These are phyloP conservation scores for Glycine soja DNA, from an alignment of 306 rosid species.

Conservation along the genomic window DNA sequence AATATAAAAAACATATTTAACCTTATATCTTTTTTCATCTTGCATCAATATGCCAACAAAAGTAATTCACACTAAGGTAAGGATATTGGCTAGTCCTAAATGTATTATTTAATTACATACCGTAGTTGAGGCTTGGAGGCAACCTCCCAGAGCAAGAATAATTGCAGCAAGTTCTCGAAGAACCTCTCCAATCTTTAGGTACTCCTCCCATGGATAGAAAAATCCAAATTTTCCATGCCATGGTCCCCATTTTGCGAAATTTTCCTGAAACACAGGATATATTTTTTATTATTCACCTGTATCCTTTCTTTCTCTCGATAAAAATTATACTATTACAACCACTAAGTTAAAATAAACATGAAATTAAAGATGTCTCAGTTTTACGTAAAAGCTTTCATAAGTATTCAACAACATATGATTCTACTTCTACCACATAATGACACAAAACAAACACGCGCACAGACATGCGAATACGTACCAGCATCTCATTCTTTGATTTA, in stretches of 20 bases:
- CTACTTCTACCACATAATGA: not conserved
- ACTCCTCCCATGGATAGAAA: conserved; percentile 74
- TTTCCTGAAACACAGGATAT: conserved; percentile 53
- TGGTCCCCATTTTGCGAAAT: conserved; percentile 90
- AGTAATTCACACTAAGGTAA: too few relatives aligned
- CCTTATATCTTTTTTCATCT: too few relatives aligned
- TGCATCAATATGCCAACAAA: too few relatives aligned
- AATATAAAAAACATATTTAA: too few relatives aligned
- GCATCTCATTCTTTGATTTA: conserved; percentile 69
- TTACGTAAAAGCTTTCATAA: not conserved
- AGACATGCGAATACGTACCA: conserved; percentile 48
- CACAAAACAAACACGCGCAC: not conserved
- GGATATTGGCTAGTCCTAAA: too few relatives aligned
- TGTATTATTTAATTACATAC: conserved; percentile 41
- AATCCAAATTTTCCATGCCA: conserved; percentile 88
- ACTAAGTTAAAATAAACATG: not conserved
- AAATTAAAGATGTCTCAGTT: not conserved
- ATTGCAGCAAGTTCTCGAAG: conserved; percentile 68
- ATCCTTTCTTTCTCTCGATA: not conserved
- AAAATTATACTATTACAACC: not conserved
- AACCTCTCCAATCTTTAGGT: conserved; percentile 69
- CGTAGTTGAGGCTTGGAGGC: conserved; percentile 66
- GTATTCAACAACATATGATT: not conserved
- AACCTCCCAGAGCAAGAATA: conserved; percentile 55
- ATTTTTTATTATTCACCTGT: not conserved